Percentiles rank a stretch among this genome's conserved stretches.
Conservation (phyloP, 164 flowering plant species). For the Piper betle region DNA sequence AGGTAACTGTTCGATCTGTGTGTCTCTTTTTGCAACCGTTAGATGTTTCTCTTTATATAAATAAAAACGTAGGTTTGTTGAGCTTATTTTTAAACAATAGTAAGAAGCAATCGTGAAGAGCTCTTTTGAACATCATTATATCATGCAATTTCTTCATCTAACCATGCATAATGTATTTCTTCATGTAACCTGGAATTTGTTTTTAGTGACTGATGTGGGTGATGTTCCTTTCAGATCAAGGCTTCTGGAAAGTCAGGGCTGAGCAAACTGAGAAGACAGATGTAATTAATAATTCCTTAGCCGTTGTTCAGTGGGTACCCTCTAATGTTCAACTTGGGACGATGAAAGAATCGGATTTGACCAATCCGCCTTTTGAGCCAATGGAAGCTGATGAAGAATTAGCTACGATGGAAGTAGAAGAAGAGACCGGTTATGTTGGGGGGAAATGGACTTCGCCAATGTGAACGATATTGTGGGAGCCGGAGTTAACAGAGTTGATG, state of each 20-base stretch:
- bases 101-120: not conserved
- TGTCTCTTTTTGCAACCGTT: no score
- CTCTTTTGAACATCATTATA: not conserved
- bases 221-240: slow-evolving; percentile 15
- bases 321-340: slow-evolving; percentile 13
- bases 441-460: not conserved
- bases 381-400: slow-evolving; percentile 42
- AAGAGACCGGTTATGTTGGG: not conserved
- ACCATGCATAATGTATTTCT: no score
- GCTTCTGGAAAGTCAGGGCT: slow-evolving; percentile 11
- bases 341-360: not conserved
- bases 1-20: slow-evolving; percentile 15
- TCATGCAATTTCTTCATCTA: not conserved
- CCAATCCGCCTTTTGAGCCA: slow-evolving; percentile 14
- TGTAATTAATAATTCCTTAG: slow-evolving; percentile 15
- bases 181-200: not conserved
- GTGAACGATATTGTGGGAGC: slow-evolving; percentile 8
- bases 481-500: slow-evolving; percentile 20
- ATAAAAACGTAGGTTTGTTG: no score
- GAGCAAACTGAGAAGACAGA: slow-evolving; percentile 13
- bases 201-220: not conserved
- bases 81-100: no score
- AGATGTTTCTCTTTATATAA: no score
- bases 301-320: slow-evolving; percentile 60
- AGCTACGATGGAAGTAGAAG: slow-evolving; percentile 49